phyloP scores from a whole-genome alignment of 2,329 filamentous ascomycete genomes.

The Nothopassalora personata region DNA sequence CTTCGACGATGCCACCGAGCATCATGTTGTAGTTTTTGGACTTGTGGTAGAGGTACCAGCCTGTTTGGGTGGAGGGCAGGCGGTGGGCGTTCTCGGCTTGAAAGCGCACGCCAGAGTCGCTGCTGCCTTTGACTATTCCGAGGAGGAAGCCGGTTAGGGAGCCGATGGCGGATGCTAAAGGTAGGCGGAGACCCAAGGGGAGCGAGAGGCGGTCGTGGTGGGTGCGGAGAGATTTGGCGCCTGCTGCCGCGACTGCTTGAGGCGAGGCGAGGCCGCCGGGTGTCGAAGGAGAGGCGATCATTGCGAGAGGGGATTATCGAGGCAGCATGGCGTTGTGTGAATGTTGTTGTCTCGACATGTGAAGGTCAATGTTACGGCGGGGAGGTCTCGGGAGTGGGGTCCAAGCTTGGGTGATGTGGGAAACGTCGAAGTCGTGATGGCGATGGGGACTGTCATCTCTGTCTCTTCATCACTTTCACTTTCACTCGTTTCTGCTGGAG shows the following conservation, averaged over 20 bases:
- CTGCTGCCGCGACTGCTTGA: background rate
- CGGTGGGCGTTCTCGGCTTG: conserved; percentile 95
- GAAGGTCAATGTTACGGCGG: background rate
- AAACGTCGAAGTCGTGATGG: background rate
- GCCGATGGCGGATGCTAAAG: conserved; percentile 24
- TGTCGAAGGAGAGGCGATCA: background rate
- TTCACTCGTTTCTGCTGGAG: background rate
- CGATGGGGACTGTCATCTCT: background rate
- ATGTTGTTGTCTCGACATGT: background rate
- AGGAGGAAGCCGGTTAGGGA: conserved; percentile 28
- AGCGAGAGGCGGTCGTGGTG: conserved; percentile 29
- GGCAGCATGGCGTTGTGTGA: background rate
- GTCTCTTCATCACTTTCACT: background rate
- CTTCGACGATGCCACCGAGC: conserved; percentile 72
- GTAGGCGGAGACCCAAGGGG: conserved; percentile 30
- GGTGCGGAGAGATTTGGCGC: conserved; percentile 8
- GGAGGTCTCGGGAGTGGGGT: background rate
- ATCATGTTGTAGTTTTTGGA: conserved; percentile 89
- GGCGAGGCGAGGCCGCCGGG: background rate
- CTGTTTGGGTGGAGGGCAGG: conserved; percentile 71
- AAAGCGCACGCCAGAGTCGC: conserved; percentile 63
- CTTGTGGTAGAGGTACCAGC: conserved; percentile 99
- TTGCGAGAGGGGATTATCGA: background rate
- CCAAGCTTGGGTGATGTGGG: background rate
- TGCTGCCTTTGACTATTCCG: conserved; percentile 30